phyloP scores from a whole-genome alignment of 129 eudicot genomes.

The Chrysanthemum lavandulifolium region DNA sequence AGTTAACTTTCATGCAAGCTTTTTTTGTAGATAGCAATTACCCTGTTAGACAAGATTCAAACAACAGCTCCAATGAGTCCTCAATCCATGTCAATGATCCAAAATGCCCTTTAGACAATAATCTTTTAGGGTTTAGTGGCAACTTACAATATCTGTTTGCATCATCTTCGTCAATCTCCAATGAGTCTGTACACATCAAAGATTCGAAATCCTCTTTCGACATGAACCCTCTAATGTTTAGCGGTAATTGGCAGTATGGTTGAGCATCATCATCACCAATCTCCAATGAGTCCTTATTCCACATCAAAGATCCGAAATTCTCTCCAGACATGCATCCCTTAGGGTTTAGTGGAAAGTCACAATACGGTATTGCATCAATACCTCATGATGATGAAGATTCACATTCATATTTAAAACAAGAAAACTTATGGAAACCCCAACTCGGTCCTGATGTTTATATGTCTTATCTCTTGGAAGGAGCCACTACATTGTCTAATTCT shows the following conservation, averaged over 20 bases:
- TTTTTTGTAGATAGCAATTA: constrained; percentile 33
- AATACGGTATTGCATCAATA: constrained; percentile 25
- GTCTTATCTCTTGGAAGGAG: constrained; percentile 45
- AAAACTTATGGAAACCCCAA: constrained; percentile 26
- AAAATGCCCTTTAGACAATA: constrained; percentile 14
- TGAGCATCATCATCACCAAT: constrained; percentile 18
- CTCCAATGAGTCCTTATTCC: neutral
- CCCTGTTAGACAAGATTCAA: constrained; percentile 14
- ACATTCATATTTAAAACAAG: constrained; percentile 9
- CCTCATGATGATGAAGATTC: constrained; percentile 22
- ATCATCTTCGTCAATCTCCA: constrained; percentile 20
- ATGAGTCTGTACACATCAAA: neutral
- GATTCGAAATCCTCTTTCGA: constrained; percentile 22
- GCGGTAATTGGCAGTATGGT: constrained; percentile 11
- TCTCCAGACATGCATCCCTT: constrained; percentile 21
- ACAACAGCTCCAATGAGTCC: constrained; percentile 4
- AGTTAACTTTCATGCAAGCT: constrained; percentile 51
- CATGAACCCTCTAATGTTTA: constrained; percentile 22
- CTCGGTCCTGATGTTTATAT: constrained; percentile 39
- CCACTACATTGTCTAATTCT: constrained; percentile 17
- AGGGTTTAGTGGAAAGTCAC: constrained; percentile 23
- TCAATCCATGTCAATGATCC: neutral
- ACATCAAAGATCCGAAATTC: constrained; percentile 8
- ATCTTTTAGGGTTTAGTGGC: constrained; percentile 22
- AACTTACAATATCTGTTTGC: constrained; percentile 19